phyloP scores from a whole-genome alignment of 805 yeast species.

The Ogataea naganishii region DNA sequence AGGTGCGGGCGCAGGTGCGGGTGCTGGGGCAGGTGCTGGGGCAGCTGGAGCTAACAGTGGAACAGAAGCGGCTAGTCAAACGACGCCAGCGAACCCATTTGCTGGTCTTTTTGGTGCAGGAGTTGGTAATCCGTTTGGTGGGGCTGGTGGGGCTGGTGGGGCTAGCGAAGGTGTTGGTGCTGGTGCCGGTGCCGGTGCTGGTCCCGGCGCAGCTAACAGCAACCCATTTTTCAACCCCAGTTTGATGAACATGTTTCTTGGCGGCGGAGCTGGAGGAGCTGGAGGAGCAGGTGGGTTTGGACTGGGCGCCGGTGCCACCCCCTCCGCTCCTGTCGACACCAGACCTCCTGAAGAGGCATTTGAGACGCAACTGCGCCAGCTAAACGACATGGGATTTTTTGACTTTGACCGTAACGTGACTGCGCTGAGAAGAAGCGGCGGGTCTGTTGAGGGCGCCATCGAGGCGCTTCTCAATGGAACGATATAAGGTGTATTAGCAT shows the following conservation, averaged over 20 bases:
- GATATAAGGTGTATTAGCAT: conserved; percentile 25
- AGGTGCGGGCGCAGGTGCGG: neutral
- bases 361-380: conserved; percentile 62
- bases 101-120: conserved; percentile 31
- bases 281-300: conserved; percentile 40
- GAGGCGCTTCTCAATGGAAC: conserved; percentile 70
- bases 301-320: conserved; percentile 58
- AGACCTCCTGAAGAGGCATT: conserved; percentile 79
- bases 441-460: conserved; percentile 94
- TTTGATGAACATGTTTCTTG: conserved; percentile 35
- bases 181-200: conserved; percentile 14
- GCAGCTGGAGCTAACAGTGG: too few relatives aligned
- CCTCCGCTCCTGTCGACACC: conserved; percentile 53
- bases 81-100: conserved; percentile 53
- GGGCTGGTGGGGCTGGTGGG: conserved; percentile 11
- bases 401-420: conserved; percentile 89
- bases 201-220: conserved; percentile 13
- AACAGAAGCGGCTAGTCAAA: too few relatives aligned
- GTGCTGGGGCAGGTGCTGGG: conserved; percentile 12
- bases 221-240: conserved; percentile 42
- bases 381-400: conserved; percentile 79
- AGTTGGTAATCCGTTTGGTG: conserved; percentile 34
- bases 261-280: conserved; percentile 71
- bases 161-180: conserved; percentile 18
- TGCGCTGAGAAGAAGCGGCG: conserved; percentile 92